Evolutionary conservation across 2,329 filamentous ascomycete species (phyloP), one percentile per base, ranked within the genome.

Genomic region (Coniochaeta sp.): DNA sequence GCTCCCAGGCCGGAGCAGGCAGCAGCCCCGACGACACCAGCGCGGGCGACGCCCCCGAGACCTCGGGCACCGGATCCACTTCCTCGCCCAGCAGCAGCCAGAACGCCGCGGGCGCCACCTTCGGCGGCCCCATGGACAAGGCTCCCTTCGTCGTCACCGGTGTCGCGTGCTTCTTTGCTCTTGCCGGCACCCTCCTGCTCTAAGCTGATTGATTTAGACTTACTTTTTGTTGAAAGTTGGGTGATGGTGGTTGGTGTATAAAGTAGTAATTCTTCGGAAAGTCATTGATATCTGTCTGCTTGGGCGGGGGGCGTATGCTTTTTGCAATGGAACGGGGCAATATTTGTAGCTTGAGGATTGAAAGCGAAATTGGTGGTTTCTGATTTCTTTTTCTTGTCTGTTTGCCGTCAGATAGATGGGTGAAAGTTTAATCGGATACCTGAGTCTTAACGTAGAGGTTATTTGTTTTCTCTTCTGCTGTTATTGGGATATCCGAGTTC

Each of bases 1-100:
- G 79, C 22, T 83, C 79, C 20, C 79, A 82, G 68, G 71, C 75
- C 48, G n/a, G n/a, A n/a, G 71, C 74, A 10, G 70, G 67, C 6
- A 71, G 71, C 51, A 71, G 75, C 42, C 14, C 28, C 26, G 28
- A 14, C 16, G 12, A 18, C 42, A 73, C 72, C 16, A 74, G 76
- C 33, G 76, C 75, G 14, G 70, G 69, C 31, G 67, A 67, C 49
- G 69, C 70, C 31, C 45, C 58, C 1, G 63, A 70, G 22, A 70
- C 71, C 32, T 71, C 71, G 27, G 71, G 69, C 30, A 63, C 63
- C 5, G 63, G 35, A 12, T 32, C 64, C 10, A 68, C 69, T n/a
- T 58, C 61, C 6, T 62, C 67, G 22, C 54, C 55, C 18, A 51
- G 56, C 47, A 60, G 55, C 28, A 69, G 67, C 52, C 70, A 70